These are phyloP conservation scores for Stagonosporopsis tanaceti DNA, from an alignment of 2,329 filamentous ascomycete species.

Conservation along the genomic window DNA sequence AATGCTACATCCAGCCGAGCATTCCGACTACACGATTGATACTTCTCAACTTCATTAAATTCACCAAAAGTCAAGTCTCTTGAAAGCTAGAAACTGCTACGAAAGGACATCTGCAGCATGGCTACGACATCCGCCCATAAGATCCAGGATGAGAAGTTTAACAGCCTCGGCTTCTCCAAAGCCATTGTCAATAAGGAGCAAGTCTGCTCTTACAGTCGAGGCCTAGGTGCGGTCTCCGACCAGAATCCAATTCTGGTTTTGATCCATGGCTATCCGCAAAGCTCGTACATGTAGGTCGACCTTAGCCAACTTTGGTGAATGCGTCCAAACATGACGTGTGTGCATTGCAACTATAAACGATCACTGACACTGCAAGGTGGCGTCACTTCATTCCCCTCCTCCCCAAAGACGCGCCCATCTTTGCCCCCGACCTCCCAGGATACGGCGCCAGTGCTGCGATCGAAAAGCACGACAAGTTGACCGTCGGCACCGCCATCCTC, in stretches of 20 bases:
- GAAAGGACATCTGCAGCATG: conserved; percentile 16
- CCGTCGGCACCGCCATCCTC: conserved; percentile 36
- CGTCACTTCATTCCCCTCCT: conserved; percentile 44
- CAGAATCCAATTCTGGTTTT: conserved; percentile 43
- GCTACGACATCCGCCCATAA: conserved; percentile 30
- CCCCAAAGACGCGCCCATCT: conserved; percentile 36
- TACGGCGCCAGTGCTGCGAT: conserved; percentile 42
- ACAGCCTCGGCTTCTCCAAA: conserved; percentile 37
- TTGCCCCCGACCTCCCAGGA: conserved; percentile 43
- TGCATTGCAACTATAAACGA: background rate
- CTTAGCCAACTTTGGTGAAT: background rate
- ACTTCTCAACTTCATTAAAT: background rate
- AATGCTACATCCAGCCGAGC: conserved; percentile 7
- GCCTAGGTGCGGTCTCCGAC: conserved; percentile 31
- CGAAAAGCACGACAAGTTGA: conserved; percentile 39
- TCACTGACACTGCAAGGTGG: conserved; percentile 30
- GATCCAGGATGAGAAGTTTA: conserved; percentile 42
- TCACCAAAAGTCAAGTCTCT: background rate
- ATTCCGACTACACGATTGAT: background rate
- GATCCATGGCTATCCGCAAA: conserved; percentile 46
- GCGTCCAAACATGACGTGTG: background rate
- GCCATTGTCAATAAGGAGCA: conserved; percentile 36
- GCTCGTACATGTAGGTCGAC: conserved; percentile 37
- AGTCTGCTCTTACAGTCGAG: conserved; percentile 38
- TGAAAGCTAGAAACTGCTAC: background rate